Evolutionary conservation across 2,329 filamentous ascomycete species (phyloP), one percentile per base, ranked within the genome.

Genomic region (Periglandula ipomoeae): DNA sequence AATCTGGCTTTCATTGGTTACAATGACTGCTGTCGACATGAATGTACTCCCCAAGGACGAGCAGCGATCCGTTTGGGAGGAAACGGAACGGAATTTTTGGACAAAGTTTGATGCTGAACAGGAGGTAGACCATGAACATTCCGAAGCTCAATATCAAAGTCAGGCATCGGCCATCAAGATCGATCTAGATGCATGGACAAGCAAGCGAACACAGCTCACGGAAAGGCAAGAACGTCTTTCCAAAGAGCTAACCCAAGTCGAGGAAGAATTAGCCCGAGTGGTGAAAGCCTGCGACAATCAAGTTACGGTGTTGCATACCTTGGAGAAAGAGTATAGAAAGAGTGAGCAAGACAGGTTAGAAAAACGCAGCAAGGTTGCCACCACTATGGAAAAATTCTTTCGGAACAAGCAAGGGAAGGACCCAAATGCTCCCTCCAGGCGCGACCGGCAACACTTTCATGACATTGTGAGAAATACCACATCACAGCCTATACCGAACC

Each of bases 71-170:
- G 59, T 65, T n/a, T 67, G 65, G 65, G 55, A 62, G 26, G 62
- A 67, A 47, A 64, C 63, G 15, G 65, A 67, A 43, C 51, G 53
- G 39, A 65, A 65, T 34, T 68, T 66, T 26, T 68, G 65, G 65
- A 30, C 51, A 34, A 53, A 54, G 13, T 63, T 64, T 32, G 55
- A 59, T 17, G 48, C 48, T 6, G 51, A 60, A 24, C 57, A 61
- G 43, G 54, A 58, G n/a, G 35, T 43, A 4, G 53, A 53, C 20
- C 58, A 59, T 24, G 52, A 49, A 19, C 53, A 55, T n/a, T 47
- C 56, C 9, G 59, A 64, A 24, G 52, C 58, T 10, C 53, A 55
- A 3, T 64, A 58, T 35, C 59, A 59, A 38, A 49, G 47, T n/a
- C 52, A 55, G 20, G 51, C 58, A 15, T 56, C 56, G 7, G 59